These are phyloP conservation scores for Grosmannia serpens DNA, from an alignment of 2,329 filamentous ascomycete species.

Conservation along the genomic window DNA sequence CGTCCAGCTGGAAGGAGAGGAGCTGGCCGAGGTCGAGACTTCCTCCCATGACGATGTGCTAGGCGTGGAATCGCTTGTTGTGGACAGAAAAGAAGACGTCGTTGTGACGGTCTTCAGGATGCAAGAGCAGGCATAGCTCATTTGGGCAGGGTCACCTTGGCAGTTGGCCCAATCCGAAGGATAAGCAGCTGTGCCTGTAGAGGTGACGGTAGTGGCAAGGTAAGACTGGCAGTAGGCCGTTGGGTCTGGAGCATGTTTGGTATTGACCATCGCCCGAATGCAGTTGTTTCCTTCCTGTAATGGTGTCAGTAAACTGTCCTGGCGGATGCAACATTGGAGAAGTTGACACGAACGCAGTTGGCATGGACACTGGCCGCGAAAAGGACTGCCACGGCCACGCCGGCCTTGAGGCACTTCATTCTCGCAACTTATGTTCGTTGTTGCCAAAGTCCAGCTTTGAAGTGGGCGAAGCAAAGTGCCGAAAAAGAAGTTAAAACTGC, in stretches of 20 bases:
- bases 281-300: constrained; percentile 8
- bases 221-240: constrained; percentile 6
- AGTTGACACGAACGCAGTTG: constrained; percentile 1
- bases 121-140: constrained; percentile 9
- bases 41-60: background rate
- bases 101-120: background rate
- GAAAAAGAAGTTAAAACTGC: too few relatives aligned
- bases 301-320: background rate
- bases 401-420: background rate
- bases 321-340: background rate
- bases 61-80: background rate
- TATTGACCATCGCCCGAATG: constrained; percentile 7
- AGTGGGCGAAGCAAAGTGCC: too few relatives aligned
- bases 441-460: too few relatives aligned
- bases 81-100: background rate
- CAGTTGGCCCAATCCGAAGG: constrained; percentile 9
- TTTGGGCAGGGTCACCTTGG: background rate
- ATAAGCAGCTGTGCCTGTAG: background rate
- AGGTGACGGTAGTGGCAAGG: background rate
- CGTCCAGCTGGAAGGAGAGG: background rate
- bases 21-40: background rate
- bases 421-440: background rate
- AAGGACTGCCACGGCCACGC: background rate
- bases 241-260: background rate
- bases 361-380: background rate